Base-by-base conservation (phyloP, 441 rosid species). In the Gossypium armourianum region DNA sequence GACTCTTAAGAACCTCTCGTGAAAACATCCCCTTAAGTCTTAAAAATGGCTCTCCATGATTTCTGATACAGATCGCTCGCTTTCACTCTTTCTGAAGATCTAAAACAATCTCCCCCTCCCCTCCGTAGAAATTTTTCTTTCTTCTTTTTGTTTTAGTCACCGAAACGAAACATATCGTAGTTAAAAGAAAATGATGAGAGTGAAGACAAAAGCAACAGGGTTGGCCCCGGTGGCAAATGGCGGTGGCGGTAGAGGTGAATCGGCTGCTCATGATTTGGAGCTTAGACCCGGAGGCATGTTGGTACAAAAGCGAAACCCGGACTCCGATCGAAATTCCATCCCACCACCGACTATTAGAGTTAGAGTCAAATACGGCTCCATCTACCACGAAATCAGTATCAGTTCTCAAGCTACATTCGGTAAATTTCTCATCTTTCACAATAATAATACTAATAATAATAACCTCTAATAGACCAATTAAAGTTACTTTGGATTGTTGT, bases 201-300 rank as follows among this genome's bases (percentile, higher is more conserved):
- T 83, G 86, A 89, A 82, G 81, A 86, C 75, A 71, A 86, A 81
- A 77, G 77, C 82, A 29, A 62, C 85, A 56, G 85, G 83, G 43
- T 73, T 76, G 72, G 64, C 87, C 19, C 84, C 82, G 43, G 17
- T 76, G 76, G 23, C 52, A 15, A 80, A 77, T 64, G 84, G 80
- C 36, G 79, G 84, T 57, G 74, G 76, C 50, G 82, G 62, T 6
- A 28, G 7, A 4, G 61, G 81, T 61, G 89, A 84, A 76, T 43
- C 84, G 49, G 84, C 82, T 23, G 75, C 84, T 16, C 79, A 83
- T 15, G 94, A 88, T 17, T 94, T 90, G 97, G 98, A 94, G 84
- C 76, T 92, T 69, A 82, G 98, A 74, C 98, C 98, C 3, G 97
- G 98, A 3, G 98, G 98, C 24, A 92, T 92, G 97, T 76, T 94